Evolutionary conservation across 345 rosid species (phyloP).

Genomic region (Zanthoxylum bungeanum): DNA sequence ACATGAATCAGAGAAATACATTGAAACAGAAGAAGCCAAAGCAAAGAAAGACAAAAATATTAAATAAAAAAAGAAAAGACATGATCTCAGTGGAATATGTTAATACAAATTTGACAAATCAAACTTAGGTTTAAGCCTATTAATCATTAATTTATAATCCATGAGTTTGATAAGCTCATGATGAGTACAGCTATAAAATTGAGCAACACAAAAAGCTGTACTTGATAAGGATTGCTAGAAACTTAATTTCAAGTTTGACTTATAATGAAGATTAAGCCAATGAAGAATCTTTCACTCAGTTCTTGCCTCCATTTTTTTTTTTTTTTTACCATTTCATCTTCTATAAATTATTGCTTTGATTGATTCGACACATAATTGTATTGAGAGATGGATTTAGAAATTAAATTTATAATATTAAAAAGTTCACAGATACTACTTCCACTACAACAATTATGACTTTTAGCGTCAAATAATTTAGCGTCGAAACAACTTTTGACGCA

Average conservation of each 20-base stretch:
- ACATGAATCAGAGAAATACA: neutral
- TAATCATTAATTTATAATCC: neutral
- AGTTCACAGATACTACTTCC: neutral
- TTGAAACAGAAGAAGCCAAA: neutral
- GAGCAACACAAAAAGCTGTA: slow-evolving; percentile 5
- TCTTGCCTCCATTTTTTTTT: slow-evolving; percentile 17
- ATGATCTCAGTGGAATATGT: neutral
- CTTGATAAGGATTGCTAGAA: slow-evolving; percentile 4
- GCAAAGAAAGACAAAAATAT: neutral
- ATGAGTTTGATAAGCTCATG: neutral
- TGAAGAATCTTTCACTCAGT: slow-evolving; percentile 30
- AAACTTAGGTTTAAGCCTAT: neutral
- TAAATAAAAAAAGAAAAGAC: neutral
- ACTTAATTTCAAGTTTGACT: slow-evolving; percentile 26
- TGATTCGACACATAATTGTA: slow-evolving; percentile 22
- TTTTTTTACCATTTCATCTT: neutral
- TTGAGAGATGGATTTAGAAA: slow-evolving; percentile 11
- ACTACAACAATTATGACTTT: no score
- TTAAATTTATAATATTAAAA: neutral
- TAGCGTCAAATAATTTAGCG: no score
- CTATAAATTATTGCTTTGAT: slow-evolving; percentile 11
- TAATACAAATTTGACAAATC: neutral
- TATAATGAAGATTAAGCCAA: slow-evolving; percentile 8
- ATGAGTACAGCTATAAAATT: neutral
- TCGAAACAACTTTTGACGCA: no score